Evolutionary conservation across 306 rosid species (phyloP), one percentile per base, ranked within the genome.

Genomic region (Pyrus pyrifolia): DNA sequence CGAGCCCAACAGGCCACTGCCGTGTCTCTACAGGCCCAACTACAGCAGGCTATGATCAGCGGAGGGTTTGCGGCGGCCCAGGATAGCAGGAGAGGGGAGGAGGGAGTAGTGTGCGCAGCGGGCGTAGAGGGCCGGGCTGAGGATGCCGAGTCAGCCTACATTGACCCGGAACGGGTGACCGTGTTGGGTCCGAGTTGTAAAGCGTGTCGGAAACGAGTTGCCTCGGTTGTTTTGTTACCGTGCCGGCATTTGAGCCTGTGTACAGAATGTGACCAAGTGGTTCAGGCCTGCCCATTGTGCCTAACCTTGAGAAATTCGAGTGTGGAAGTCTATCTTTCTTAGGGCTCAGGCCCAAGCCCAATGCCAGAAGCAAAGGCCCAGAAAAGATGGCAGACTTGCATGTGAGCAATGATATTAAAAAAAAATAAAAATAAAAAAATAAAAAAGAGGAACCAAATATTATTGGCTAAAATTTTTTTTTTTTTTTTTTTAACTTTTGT

Each of bases 191-290:
- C 91, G 6, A 91, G 84, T 79, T 95, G 99, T 31, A 85, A 85
- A 80, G 96, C 83, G 1, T 95, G 99, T 67, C 81, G 77, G 67
- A 84, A 78, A 60, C 90, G 92, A 22, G 87, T 82, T 23, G 99
- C 97, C 4, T 80, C 96, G 78, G 92, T 89, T 85, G 93, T 92
- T 27, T 79, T 86, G 64, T 49, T 91, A 83, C 99, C 96, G 78
- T 95, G 97, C 78, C 92, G 97, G 74, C 98, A 95, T 71, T 78
- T 92, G 1, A 86, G 97, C 83, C 76, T 92, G 8, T 95, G 97
- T 53, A 74, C 86, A 12, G 87, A 87, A 76, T 95, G 99, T 71
- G 97, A 91, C 76, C 81, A 35, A 21, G 77, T 78, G 76, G 91
- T 84, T 49, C 85, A 83, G 69, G 87, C 90, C 0, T 95, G 99